These are phyloP conservation scores for Cytospora mali DNA, from an alignment of 2,329 filamentous ascomycete genomes.

Conservation along the genomic window DNA sequence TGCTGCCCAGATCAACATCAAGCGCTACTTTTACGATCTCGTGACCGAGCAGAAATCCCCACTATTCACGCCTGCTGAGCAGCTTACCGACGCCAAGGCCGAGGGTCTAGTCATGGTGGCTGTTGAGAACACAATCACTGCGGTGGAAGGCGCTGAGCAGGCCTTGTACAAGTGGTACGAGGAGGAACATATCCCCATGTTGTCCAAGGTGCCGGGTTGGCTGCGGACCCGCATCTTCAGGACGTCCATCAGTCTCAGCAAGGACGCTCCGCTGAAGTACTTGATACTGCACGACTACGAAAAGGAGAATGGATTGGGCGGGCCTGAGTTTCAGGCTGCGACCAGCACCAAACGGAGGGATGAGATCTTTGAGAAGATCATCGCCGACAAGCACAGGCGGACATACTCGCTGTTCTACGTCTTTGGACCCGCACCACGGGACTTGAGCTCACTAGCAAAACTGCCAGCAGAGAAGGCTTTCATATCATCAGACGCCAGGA, in stretches of 20 bases:
- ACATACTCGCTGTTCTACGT: constrained; percentile 76
- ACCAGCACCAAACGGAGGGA: constrained; percentile 63
- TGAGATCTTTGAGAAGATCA: constrained; percentile 60
- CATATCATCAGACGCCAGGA: constrained; percentile 56
- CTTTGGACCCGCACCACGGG: constrained; percentile 74
- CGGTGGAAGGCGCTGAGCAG: constrained; percentile 52
- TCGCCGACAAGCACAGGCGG: constrained; percentile 59
- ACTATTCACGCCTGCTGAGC: constrained; percentile 62
- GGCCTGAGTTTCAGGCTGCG: constrained; percentile 64
- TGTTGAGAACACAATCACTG: constrained; percentile 59
- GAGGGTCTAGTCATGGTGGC: constrained; percentile 64
- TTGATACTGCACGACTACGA: constrained; percentile 74
- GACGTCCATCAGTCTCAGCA: constrained; percentile 62
- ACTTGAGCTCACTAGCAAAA: constrained; percentile 60
- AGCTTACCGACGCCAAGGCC: constrained; percentile 59
- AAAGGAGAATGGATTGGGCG: constrained; percentile 66
- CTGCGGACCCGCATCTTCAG: constrained; percentile 71
- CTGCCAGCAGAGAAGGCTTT: constrained; percentile 53
- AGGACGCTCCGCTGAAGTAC: constrained; percentile 56
- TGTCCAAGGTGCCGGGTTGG: constrained; percentile 79
- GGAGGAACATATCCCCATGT: constrained; percentile 72
- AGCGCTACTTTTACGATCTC: constrained; percentile 71
- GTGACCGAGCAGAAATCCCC: constrained; percentile 57
- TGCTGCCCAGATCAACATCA: constrained; percentile 63
- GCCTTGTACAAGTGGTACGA: constrained; percentile 69